Percentiles rank a stretch among this genome's conserved stretches.
Evolutionary conservation across 805 yeast species (phyloP).

Genomic region (Candida schatavii): DNA sequence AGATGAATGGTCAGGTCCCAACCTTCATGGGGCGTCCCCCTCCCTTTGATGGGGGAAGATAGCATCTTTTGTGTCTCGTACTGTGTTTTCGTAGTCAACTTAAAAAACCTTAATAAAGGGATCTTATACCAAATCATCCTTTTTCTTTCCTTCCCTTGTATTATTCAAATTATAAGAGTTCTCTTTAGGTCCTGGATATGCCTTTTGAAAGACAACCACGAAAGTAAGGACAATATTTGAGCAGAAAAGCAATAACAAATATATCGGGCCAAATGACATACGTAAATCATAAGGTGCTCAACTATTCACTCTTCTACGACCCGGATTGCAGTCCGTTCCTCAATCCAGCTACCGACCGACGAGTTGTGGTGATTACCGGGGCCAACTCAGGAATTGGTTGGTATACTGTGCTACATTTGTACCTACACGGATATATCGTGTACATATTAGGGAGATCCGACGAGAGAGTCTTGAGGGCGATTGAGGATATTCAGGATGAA

Average conservation of each 20-base stretch:
- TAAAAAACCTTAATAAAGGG: too few relatives aligned
- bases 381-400: conserved; percentile 42
- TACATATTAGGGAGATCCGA: conserved; percentile 37
- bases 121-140: not conserved
- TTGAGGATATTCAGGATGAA: conserved; percentile 30
- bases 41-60: too few relatives aligned
- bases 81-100: not conserved
- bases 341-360: conserved; percentile 22
- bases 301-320: conserved; percentile 16
- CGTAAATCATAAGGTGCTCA: conserved; percentile 1
- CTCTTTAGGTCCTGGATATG: too few relatives aligned
- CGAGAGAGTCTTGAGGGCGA: conserved; percentile 28
- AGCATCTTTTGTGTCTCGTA: too few relatives aligned
- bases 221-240: too few relatives aligned
- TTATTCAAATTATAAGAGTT: too few relatives aligned
- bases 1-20: too few relatives aligned
- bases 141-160: not conserved
- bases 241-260: not conserved
- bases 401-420: conserved; percentile 37
- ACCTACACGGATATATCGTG: conserved; percentile 37
- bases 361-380: conserved; percentile 37
- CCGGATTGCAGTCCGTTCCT: conserved; percentile 28
- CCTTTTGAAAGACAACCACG: too few relatives aligned
- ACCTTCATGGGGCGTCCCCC: too few relatives aligned
- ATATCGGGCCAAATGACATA: not conserved